phyloP scores from a whole-genome alignment of 805 yeast genomes.

The Candida jianshihensis region DNA sequence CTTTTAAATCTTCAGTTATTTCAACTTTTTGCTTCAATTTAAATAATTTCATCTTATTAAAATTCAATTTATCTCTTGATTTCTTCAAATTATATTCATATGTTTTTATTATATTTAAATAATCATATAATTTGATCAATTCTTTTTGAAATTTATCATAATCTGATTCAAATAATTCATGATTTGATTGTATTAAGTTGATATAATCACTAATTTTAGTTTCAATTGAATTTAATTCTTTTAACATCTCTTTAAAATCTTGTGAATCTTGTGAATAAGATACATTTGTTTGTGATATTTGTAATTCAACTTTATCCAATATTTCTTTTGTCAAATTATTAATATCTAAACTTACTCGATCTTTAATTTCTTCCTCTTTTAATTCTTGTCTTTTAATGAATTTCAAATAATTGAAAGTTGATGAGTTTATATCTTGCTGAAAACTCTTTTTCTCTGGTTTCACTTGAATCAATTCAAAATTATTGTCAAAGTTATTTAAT shows the following conservation, averaged over 20 bases:
- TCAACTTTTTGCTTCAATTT: slow-evolving; percentile 8
- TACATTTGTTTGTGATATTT: slow-evolving; percentile 1
- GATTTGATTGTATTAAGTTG: background rate
- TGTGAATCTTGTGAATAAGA: background rate
- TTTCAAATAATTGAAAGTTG: too few species aligned
- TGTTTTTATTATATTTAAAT: slow-evolving; percentile 6
- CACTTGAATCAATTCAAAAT: too few species aligned
- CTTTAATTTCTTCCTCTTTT: too few species aligned
- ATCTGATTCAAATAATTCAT: background rate
- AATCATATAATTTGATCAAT: slow-evolving; percentile 7
- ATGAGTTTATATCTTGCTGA: too few species aligned
- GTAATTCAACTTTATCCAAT: slow-evolving; percentile 2
- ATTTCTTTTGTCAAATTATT: slow-evolving; percentile 1
- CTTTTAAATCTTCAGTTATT: slow-evolving; percentile 5
- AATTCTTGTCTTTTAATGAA: too few species aligned
- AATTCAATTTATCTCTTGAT: slow-evolving; percentile 7
- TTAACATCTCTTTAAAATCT: background rate
- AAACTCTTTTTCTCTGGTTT: too few species aligned
- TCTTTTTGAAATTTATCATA: background rate
- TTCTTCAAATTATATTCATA: slow-evolving; percentile 6
- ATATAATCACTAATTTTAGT: background rate
- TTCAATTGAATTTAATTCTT: background rate
- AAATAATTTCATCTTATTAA: slow-evolving; percentile 10
- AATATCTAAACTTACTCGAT: too few species aligned
- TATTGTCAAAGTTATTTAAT: too few species aligned